A percentile compares a stretch with the other conserved stretches of the same genome.
Evolutionary conservation across 2,329 filamentous ascomycete genomes (phyloP).

Genomic region (Monilinia vaccinii-corymbosi): DNA sequence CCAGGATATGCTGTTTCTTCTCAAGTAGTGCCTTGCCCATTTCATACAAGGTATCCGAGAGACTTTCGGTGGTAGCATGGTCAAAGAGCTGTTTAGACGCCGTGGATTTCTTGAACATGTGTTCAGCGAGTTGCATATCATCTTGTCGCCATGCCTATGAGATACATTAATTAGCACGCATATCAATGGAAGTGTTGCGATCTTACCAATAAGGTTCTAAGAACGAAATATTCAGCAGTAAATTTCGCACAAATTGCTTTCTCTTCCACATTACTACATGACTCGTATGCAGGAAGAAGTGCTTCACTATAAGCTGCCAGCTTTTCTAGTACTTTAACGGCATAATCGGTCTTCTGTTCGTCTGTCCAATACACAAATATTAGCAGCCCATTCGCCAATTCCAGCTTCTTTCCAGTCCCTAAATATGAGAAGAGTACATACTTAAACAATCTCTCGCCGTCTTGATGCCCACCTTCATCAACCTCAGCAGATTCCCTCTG

Average conservation of each 20-base stretch:
- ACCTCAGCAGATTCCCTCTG: conserved; percentile 39
- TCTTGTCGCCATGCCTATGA: conserved; percentile 64
- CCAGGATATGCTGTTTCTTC: conserved; percentile 43
- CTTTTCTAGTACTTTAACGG: conserved; percentile 52
- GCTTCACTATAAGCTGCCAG: conserved; percentile 47
- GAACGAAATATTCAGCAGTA: conserved; percentile 28
- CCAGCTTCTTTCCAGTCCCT: not conserved
- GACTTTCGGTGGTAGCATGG: conserved; percentile 44
- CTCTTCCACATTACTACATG: conserved; percentile 18
- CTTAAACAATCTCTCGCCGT: conserved; percentile 54
- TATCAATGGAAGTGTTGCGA: not conserved
- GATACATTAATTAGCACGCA: not conserved
- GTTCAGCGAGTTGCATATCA: conserved; percentile 66
- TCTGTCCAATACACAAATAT: conserved; percentile 11
- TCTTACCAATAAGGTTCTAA: conserved; percentile 45
- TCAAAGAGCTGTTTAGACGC: conserved; percentile 35
- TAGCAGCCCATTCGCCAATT: not conserved
- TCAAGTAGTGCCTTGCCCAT: conserved; percentile 55
- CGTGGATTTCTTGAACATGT: conserved; percentile 58
- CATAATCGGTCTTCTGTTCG: conserved; percentile 43
- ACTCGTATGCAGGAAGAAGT: conserved; percentile 29
- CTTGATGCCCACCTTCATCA: conserved; percentile 61
- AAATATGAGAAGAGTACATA: conserved; percentile 26
- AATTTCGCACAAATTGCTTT: conserved; percentile 27
- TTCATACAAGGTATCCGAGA: conserved; percentile 61